Percentiles rank a stretch among this genome's conserved stretches.
Conservation (phyloP, 2,329 filamentous ascomycete species). For the Helotiales sp. region DNA sequence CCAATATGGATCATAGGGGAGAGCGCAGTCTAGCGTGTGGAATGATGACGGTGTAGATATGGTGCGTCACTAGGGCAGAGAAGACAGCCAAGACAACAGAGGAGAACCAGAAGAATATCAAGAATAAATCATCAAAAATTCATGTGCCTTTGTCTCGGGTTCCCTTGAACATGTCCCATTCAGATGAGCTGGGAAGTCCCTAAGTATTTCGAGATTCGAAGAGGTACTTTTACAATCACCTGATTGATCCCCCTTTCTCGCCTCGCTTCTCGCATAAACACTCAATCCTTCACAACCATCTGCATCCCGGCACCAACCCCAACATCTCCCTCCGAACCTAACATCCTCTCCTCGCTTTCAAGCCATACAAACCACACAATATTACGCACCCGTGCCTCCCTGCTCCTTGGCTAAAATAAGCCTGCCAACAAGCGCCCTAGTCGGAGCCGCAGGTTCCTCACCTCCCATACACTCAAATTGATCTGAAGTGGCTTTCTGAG, state of each 20-base stretch:
- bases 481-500: not conserved
- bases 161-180: no score
- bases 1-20: constrained; percentile 32
- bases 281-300: no score
- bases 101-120: not conserved
- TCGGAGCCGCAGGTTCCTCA: not conserved
- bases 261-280: no score
- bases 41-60: constrained; percentile 2
- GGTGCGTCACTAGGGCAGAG: not conserved
- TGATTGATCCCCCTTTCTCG: no score
- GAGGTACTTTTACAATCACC: no score
- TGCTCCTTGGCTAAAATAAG: not conserved
- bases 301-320: no score
- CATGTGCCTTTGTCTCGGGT: not conserved
- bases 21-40: constrained; percentile 40
- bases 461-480: not conserved
- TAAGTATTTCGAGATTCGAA: no score
- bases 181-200: no score
- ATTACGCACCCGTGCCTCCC: not conserved
- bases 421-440: not conserved
- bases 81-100: not conserved
- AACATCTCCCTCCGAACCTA: no score
- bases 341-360: no score
- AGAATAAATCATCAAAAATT: constrained; percentile 11
- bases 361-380: no score